Evolutionary conservation across 257 asterid species (phyloP).

Genomic region (Cynanchum wilfordii): DNA sequence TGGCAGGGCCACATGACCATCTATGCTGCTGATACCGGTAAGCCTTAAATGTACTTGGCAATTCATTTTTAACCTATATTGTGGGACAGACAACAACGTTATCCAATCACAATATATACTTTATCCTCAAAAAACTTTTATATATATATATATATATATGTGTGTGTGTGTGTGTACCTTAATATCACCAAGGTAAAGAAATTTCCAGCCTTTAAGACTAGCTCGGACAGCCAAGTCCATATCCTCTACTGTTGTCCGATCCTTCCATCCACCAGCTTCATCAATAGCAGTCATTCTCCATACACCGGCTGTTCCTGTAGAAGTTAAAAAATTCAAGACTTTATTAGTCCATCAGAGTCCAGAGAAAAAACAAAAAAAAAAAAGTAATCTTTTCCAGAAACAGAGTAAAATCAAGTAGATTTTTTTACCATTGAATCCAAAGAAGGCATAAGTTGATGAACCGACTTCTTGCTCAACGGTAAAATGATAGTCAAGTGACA

Average conservation of each 20-base stretch:
- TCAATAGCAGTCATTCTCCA: constrained; percentile 91
- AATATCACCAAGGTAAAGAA: constrained; percentile 65
- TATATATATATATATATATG: too few species aligned
- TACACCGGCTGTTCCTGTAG: constrained; percentile 86
- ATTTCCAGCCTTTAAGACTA: constrained; percentile 90
- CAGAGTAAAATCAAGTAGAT: not conserved
- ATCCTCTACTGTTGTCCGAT: constrained; percentile 89
- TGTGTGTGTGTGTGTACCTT: constrained; percentile 37
- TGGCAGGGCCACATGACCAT: constrained; percentile 99
- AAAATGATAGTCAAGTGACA: constrained; percentile 94
- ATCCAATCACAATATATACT: not conserved
- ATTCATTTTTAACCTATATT: constrained; percentile 76
- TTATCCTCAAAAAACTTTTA: too few species aligned
- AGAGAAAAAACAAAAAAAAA: not conserved
- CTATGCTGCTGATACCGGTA: constrained; percentile 92
- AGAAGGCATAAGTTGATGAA: constrained; percentile 81
- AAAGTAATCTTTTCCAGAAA: not conserved
- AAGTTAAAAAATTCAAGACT: not conserved
- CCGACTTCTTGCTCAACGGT: constrained; percentile 98
- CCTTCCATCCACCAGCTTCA: constrained; percentile 99
- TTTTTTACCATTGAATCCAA: constrained; percentile 75
- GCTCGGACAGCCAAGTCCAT: constrained; percentile 99
- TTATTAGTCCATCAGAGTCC: not conserved
- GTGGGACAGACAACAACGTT: not conserved
- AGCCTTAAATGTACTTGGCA: constrained; percentile 96